These are phyloP conservation scores for Cryoendolithus antarcticus DNA, from an alignment of 2,329 filamentous ascomycete species.

Conservation along the genomic window DNA sequence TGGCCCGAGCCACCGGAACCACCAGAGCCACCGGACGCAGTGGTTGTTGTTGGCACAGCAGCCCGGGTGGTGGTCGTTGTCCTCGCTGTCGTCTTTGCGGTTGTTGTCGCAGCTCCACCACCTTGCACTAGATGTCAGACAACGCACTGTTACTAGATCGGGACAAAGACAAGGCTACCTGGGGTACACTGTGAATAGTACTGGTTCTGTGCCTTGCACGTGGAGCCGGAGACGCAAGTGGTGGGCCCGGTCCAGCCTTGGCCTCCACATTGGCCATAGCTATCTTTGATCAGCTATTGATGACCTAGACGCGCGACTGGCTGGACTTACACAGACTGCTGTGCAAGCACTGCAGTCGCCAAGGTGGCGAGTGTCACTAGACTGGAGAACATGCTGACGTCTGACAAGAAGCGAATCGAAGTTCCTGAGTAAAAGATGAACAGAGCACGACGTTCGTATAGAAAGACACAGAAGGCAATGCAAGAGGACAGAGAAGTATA, in stretches of 20 bases:
- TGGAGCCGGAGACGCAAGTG: slow-evolving; percentile 12
- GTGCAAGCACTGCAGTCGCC: background rate
- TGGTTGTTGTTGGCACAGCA: slow-evolving; percentile 4
- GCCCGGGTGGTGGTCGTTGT: slow-evolving; percentile 3
- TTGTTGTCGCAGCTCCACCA: slow-evolving; percentile 1
- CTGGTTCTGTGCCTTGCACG: slow-evolving; percentile 9
- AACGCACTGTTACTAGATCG: no score
- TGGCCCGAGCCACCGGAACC: slow-evolving; percentile 2
- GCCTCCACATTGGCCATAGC: slow-evolving; percentile 14
- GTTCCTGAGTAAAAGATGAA: no score
- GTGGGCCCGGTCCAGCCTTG: slow-evolving; percentile 10
- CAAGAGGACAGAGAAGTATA: no score
- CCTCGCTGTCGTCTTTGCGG: background rate
- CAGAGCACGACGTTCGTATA: no score
- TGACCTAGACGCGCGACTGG: background rate
- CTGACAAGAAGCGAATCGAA: no score
- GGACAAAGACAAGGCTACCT: background rate
- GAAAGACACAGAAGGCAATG: no score
- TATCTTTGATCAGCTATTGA: no score
- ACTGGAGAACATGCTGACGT: no score
- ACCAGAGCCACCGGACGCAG: slow-evolving; percentile 1
- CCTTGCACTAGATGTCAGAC: no score
- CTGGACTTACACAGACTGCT: background rate
- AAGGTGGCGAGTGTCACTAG: background rate
- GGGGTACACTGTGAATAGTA: slow-evolving; percentile 16